Base-by-base conservation (phyloP, 768 basidiomycete species). In the Mycena amicta region DNA sequence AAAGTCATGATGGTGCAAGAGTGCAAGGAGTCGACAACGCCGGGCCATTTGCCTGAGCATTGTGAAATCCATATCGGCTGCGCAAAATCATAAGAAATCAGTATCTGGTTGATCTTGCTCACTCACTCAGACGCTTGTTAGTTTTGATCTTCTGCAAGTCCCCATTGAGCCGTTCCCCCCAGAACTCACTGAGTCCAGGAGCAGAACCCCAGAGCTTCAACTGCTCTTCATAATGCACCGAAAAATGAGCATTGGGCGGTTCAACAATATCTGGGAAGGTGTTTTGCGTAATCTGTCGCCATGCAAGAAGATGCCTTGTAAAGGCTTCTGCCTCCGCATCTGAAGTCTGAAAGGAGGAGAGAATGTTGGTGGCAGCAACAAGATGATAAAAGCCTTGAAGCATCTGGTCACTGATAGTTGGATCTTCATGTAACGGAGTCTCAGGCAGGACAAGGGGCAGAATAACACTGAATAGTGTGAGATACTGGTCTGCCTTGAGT, bases 401-500 rank as follows among this genome's bases (percentile, higher is more conserved):
- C 29, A 52, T n/a, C 3, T 22, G 20, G 22, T 26, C 11, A 26
- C 52, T 45, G 15, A 4, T 13, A 0, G 6, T n/a, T 8, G 52
- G 45, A 37, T 37, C 40, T 5, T 25, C 29, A 12, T 39, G 22
- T 0, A 18, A 5, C 51, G 40, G 55, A 3, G 62, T 20, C 27
- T 53, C 52, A 25, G 65, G 65, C 5, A 68, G 5, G 11, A 62
- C 20, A 4, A 68, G 45, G 11, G 63, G 63, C 1, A 66, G 56
- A 18, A 64, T 55, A 4, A 52, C 55, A 43, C 51, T 66, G 31
- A 64, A 68, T 2, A 64, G 49, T 20, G 23, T 52, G 5, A 61
- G 52, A 30, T 39, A 64, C 29, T 70, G 46, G 27, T 66, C 55
- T 30, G 64, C 65, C 29, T 68, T 68, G 6, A 70, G 53, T 47